Evolutionary conservation across 2,329 filamentous ascomycete genomes (phyloP).

Genomic region (Neonectria coccinea): DNA sequence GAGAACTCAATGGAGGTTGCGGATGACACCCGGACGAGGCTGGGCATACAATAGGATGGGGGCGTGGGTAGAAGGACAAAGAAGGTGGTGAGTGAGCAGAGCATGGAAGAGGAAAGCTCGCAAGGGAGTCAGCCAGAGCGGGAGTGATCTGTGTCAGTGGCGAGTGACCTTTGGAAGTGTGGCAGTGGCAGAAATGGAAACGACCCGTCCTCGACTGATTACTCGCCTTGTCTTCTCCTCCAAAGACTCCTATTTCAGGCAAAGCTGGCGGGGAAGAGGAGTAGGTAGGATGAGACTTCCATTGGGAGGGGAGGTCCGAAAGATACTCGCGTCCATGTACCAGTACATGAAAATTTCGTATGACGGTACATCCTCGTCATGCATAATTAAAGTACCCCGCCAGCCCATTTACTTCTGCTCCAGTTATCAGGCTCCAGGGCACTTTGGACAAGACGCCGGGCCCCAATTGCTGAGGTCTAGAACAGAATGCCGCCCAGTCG

Average conservation of each 20-base stretch:
- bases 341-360: conserved; percentile 50
- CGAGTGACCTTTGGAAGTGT: conserved; percentile 4
- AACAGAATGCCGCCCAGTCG: conserved; percentile 34
- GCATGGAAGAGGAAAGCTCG: background rate
- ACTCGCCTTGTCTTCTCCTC: conserved; percentile 7
- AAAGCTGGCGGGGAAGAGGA: conserved; percentile 20
- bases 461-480: conserved; percentile 38
- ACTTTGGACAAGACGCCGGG: conserved; percentile 31
- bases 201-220: conserved; percentile 6
- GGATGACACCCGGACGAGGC: conserved; percentile 29
- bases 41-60: conserved; percentile 25
- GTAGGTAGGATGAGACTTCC: conserved; percentile 28
- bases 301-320: conserved; percentile 22
- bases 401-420: conserved; percentile 29
- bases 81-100: conserved; percentile 11
- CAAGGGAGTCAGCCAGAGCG: background rate
- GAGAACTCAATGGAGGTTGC: conserved; percentile 16
- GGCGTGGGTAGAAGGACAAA: conserved; percentile 23
- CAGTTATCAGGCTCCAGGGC: conserved; percentile 33
- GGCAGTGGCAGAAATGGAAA: conserved; percentile 17
- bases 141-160: conserved; percentile 10
- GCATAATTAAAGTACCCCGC: conserved; percentile 51
- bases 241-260: conserved; percentile 8
- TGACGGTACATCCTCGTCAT: conserved; percentile 53
- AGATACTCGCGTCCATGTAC: conserved; percentile 48